phyloP scores from a whole-genome alignment of 1,284 basidiomycete species.

The Ceratobasidium sp. region DNA sequence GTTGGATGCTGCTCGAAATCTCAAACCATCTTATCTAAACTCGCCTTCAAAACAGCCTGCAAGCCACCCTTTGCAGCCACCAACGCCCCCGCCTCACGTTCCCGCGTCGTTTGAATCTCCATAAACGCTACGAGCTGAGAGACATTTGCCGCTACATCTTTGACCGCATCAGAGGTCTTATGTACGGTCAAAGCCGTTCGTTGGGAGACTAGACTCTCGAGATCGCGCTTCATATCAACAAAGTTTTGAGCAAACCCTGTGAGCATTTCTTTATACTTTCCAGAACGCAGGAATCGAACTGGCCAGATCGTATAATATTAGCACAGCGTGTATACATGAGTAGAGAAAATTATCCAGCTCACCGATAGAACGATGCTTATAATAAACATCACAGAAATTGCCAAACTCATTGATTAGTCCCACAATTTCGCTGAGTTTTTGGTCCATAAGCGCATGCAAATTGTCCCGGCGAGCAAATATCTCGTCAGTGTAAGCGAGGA shows the following conservation, averaged over 20 bases:
- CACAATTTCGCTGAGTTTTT: slow-evolving; percentile 14
- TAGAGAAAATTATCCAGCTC: background rate
- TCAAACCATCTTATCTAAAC: background rate
- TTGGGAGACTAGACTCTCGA: slow-evolving; percentile 10
- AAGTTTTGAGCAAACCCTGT: slow-evolving; percentile 8
- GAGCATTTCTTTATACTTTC: slow-evolving; percentile 19
- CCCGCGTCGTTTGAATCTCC: slow-evolving; percentile 24
- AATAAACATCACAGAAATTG: slow-evolving; percentile 28
- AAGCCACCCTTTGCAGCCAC: slow-evolving; percentile 2
- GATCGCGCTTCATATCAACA: slow-evolving; percentile 2
- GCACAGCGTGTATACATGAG: background rate
- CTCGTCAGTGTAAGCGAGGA: slow-evolving; percentile 15
- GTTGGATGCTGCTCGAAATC: background rate
- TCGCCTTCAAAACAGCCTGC: slow-evolving; percentile 12
- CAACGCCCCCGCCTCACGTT: slow-evolving; percentile 15
- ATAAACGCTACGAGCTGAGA: slow-evolving; percentile 18
- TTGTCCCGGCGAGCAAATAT: slow-evolving; percentile 10
- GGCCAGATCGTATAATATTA: background rate
- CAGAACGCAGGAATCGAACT: slow-evolving; percentile 25
- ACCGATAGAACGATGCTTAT: slow-evolving; percentile 29
- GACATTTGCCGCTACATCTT: background rate
- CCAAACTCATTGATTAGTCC: slow-evolving; percentile 19
- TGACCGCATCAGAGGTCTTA: slow-evolving; percentile 1
- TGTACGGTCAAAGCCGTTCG: slow-evolving; percentile 19
- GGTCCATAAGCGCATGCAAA: background rate